Evolutionary conservation across 2,329 filamentous ascomycete species (phyloP), one percentile per base, ranked within the genome.

Genomic region (Mycosphaerella arachidis): DNA sequence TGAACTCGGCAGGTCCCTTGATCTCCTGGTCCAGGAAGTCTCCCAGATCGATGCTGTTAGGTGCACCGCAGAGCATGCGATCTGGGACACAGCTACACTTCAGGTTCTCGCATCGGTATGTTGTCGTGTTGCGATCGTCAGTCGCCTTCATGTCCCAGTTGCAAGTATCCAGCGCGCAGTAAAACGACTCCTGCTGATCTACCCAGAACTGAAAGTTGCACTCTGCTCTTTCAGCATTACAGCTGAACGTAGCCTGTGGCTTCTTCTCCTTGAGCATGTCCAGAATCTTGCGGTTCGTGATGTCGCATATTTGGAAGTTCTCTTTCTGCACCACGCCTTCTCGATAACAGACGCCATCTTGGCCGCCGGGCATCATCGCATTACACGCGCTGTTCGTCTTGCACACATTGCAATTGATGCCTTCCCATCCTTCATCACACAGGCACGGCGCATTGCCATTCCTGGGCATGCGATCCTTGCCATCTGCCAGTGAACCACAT

Each of bases 191-290:
- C 64, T 84, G 82, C 67, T 93, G 85, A 68, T 95, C 92, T 52
- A 99, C 91, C 93, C 94, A 99, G 77, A 99, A 99, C 76, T 99
- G 94, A 68, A 99, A 99, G 73, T 96, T 94, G 72, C 94, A 99
- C 20, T 88, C 86, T 20, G 84, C 81, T 4, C 86, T 81, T 55
- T 89, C 85, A 37, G 84, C 85, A 70, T 92, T 86, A 75, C 94
- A 99, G 31, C 88, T 91, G 72, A 99, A 99, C 0, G 94, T 99
- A 27, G 95, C 94, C 75, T 99, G 90, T 0, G 94, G 92, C 60
- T 90, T 89, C 76, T 92, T 85, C 48, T 89, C 87, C 69, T 92
- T 90, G 53, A 99, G 82, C 71, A 93, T 86, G 63, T 92, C 86
- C 57, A 93, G 81, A 71, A 99, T 99, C 79, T 96, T 94, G 75